These are phyloP conservation scores for Gossypium arboreum DNA, from an alignment of 345 rosid species.

Conservation along the genomic window DNA sequence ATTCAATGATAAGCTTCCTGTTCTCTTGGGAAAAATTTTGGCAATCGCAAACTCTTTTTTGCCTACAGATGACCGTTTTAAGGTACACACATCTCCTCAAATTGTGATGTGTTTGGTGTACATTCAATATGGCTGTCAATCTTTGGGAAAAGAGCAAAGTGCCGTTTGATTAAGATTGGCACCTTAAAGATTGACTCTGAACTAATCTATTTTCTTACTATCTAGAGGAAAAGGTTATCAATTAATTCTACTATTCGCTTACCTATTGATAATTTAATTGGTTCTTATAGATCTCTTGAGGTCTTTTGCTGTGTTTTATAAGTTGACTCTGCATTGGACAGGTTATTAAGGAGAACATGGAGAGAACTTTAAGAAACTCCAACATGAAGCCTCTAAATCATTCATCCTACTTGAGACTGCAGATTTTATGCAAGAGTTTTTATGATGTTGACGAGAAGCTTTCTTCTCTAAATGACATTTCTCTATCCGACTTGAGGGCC, in stretches of 20 bases:
- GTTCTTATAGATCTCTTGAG: not conserved
- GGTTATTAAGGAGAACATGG: slow-evolving; percentile 87
- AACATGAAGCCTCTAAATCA: slow-evolving; percentile 91
- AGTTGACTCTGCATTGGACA: slow-evolving; percentile 29
- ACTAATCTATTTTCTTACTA: not conserved
- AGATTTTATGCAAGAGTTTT: slow-evolving; percentile 73
- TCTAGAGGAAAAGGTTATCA: not conserved
- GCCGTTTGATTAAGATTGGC: not conserved
- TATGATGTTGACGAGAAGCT: slow-evolving; percentile 88
- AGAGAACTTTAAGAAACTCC: slow-evolving; percentile 68
- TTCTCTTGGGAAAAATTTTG: slow-evolving; percentile 69
- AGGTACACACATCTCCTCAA: slow-evolving; percentile 34
- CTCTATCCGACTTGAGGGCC: slow-evolving; percentile 65
- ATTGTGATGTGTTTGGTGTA: not conserved
- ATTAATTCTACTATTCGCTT: not conserved
- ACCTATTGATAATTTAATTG: slow-evolving; percentile 4
- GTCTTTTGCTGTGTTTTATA: slow-evolving; percentile 9
- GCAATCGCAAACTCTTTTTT: slow-evolving; percentile 62
- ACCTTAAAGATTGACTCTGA: not conserved
- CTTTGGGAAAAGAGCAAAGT: not conserved
- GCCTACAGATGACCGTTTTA: slow-evolving; percentile 75
- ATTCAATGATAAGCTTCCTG: slow-evolving; percentile 79
- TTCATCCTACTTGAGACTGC: slow-evolving; percentile 83
- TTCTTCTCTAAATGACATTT: slow-evolving; percentile 48
- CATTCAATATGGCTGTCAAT: not conserved